Conservation (phyloP, 495 filamentous ascomycete genomes). For the Cairneyella variabilis region DNA sequence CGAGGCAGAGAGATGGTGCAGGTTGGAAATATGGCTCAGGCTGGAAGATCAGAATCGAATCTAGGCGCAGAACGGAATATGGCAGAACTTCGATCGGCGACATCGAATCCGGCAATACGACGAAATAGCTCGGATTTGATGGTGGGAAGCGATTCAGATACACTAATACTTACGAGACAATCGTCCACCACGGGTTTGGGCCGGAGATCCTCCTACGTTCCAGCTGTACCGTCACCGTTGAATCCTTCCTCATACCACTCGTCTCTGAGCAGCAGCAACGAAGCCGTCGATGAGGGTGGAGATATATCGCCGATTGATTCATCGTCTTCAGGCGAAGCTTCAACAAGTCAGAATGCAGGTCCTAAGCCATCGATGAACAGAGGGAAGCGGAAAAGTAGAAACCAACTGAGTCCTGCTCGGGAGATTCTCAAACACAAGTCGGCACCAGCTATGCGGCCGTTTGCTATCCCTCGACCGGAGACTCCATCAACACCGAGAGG, state of each 20-base stretch:
- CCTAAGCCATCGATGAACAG: background rate
- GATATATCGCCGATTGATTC: slow-evolving; percentile 3
- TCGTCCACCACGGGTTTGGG: slow-evolving; percentile 1
- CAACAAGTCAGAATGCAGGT: background rate
- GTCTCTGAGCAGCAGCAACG: slow-evolving; percentile 9
- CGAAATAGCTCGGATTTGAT: slow-evolving; percentile 1
- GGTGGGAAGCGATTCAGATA: background rate
- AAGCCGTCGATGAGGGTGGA: background rate
- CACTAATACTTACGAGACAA: background rate
- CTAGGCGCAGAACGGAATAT: slow-evolving; percentile 5
- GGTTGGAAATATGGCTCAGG: slow-evolving; percentile 2
- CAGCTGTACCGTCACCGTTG: slow-evolving; percentile 24
- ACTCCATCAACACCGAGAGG: slow-evolving; percentile 17
- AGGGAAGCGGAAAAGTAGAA: slow-evolving; percentile 1
- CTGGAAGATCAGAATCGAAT: slow-evolving; percentile 2
- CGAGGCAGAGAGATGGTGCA: background rate
- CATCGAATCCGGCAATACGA: background rate
- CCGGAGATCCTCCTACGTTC: slow-evolving; percentile 19
- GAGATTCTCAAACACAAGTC: slow-evolving; percentile 14
- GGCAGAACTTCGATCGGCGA: background rate
- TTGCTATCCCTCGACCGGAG: slow-evolving; percentile 5
- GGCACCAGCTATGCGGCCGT: background rate
- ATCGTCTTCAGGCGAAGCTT: slow-evolving; percentile 6
- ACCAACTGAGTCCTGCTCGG: slow-evolving; percentile 7
- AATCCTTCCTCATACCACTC: slow-evolving; percentile 17